Percentiles rank a stretch among this genome's conserved stretches.
Conservation (phyloP, 495 filamentous ascomycete species). For the Tricharina praecox region DNA sequence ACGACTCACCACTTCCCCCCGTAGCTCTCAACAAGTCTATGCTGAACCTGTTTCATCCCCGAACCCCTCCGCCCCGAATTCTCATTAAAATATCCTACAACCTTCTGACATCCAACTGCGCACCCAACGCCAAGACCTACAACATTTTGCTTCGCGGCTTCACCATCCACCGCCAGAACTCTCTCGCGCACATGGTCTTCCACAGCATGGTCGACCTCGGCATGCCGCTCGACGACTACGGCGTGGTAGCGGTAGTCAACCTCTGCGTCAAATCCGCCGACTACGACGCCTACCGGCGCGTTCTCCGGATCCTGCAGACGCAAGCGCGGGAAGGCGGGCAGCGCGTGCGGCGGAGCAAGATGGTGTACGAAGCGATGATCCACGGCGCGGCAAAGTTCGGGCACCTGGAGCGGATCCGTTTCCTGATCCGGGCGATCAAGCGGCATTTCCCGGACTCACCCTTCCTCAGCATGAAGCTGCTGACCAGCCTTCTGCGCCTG, state of each 20-base stretch:
- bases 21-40: slow-evolving; percentile 16
- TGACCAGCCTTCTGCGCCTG: slow-evolving; percentile 15
- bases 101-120: slow-evolving; percentile 38
- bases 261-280: slow-evolving; percentile 22
- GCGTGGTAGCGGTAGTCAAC: slow-evolving; percentile 18
- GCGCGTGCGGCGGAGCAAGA: slow-evolving; percentile 1
- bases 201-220: slow-evolving; percentile 14
- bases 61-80: slow-evolving; percentile 12
- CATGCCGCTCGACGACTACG: slow-evolving; percentile 18
- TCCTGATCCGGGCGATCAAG: slow-evolving; percentile 9
- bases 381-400: slow-evolving; percentile 19
- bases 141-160: slow-evolving; percentile 48
- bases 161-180: slow-evolving; percentile 33
- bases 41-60: slow-evolving; percentile 13
- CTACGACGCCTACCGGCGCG: slow-evolving; percentile 9
- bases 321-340: neutral
- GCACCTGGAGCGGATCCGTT: slow-evolving; percentile 7
- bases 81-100: slow-evolving; percentile 46
- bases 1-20: neutral
- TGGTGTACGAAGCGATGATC: slow-evolving; percentile 14
- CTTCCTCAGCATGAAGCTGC: slow-evolving; percentile 7
- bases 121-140: slow-evolving; percentile 47
- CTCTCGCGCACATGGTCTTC: slow-evolving; percentile 37
- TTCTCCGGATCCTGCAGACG: slow-evolving; percentile 12
- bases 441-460: slow-evolving; percentile 15